Evolutionary conservation across 305 asterid species (phyloP).

Genomic region (Stenogyne calaminthoides): DNA sequence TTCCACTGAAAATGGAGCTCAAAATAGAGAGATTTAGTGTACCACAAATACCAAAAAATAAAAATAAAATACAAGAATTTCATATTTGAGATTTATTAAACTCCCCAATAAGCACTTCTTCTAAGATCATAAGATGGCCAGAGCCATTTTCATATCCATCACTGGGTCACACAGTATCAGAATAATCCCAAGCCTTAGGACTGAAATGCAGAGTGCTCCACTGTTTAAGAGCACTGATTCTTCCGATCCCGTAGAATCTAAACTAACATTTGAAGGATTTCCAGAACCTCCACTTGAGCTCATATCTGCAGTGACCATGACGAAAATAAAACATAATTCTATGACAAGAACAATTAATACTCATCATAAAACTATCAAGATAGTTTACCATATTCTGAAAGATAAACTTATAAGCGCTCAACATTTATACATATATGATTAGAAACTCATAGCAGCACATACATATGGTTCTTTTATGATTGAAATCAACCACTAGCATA

Average conservation of each 20-base stretch:
- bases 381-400: background rate
- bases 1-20: too few species aligned
- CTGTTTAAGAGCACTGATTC: slow-evolving; percentile 46
- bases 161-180: slow-evolving; percentile 42
- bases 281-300: too few species aligned
- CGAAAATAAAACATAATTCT: background rate
- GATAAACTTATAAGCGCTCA: slow-evolving; percentile 6
- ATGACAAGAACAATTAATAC: background rate
- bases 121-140: slow-evolving; percentile 41
- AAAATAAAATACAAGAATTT: slow-evolving; percentile 3
- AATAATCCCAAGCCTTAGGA: slow-evolving; percentile 63
- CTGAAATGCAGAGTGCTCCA: slow-evolving; percentile 44
- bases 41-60: slow-evolving; percentile 5
- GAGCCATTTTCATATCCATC: slow-evolving; percentile 57
- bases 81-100: slow-evolving; percentile 38
- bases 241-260: slow-evolving; percentile 68
- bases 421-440: background rate
- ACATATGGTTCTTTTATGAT: background rate
- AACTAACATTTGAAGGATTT: too few species aligned
- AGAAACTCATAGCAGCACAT: slow-evolving; percentile 2
- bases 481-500: background rate
- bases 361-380: background rate
- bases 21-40: slow-evolving; percentile 26
- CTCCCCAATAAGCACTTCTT: slow-evolving; percentile 52
- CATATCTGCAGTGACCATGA: slow-evolving; percentile 45